Evolutionary conservation across 257 asterid genomes (phyloP).

Genomic region (Perilla frutescens): DNA sequence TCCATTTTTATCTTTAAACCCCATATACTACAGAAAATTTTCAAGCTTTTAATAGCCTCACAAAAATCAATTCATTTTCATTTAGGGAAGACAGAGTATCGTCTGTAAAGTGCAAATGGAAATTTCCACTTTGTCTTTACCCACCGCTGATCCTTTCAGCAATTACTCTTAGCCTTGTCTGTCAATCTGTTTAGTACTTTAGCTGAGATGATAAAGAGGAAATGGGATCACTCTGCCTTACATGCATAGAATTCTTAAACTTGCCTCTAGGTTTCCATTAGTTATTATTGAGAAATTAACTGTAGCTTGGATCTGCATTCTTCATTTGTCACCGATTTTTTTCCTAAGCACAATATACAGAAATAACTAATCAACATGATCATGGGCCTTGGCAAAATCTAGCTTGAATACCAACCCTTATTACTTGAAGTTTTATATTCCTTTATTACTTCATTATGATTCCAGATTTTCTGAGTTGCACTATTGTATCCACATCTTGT

Average conservation of each 20-base stretch:
- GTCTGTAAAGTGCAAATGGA: background rate
- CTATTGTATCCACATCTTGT: background rate
- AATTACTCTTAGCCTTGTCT: background rate
- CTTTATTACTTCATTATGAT: background rate
- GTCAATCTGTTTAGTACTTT: background rate
- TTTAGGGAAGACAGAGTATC: background rate
- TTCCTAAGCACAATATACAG: background rate
- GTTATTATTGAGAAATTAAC: background rate
- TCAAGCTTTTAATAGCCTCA: background rate
- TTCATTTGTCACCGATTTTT: background rate
- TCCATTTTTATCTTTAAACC: background rate
- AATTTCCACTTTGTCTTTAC: background rate
- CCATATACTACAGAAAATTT: background rate
- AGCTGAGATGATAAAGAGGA: background rate
- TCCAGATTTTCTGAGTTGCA: background rate
- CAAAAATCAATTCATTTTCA: background rate
- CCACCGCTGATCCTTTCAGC: background rate
- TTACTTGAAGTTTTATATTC: background rate
- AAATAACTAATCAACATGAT: background rate
- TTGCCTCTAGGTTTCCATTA: background rate
- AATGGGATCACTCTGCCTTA: background rate
- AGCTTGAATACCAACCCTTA: constrained; percentile 2
- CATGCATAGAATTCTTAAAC: background rate
- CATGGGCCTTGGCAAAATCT: background rate
- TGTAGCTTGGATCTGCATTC: background rate